Evolutionary conservation across 2,329 filamentous ascomycete genomes (phyloP), one percentile per base, ranked within the genome.

Genomic region (Epichloe gansuensis): DNA sequence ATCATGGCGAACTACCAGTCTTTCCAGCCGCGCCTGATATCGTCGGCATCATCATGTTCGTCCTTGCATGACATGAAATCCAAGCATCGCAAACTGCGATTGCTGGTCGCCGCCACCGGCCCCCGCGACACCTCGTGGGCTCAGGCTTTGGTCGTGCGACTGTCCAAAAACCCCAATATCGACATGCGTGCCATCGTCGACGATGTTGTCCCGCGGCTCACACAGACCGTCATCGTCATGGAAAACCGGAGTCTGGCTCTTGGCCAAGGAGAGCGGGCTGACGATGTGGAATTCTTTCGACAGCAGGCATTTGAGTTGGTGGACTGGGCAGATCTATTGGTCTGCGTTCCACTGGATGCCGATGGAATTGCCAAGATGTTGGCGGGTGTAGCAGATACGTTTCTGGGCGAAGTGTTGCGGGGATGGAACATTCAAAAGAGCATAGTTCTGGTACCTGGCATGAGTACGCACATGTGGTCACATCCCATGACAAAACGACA

Each of bases 401-500:
- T 95, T 51, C 74, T 94, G 7, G 75, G 94, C 50, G 85, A 91
- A 59, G 80, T 95, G 1, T 66, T 96, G 47, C 80, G 90, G 50
- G 86, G 87, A 52, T 96, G 90, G 90, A 84, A 94, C 60, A 82
- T 85, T 0, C 84, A 84, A 6, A 95, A 95, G 69, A 86, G 84
- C 59, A 85, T 95, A 34, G 70, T 95, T 47, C 71, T 96, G 53
- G 83, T 95, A 6, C 89, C 90, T 0, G 88, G 87, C 57, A 94
- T 96, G 89, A 91, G 87, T 36, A 81, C 81, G 1, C 78, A 86
- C 54, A 89, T 91, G 81, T 95, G 89, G 89, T 82, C 90, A 63
- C 89, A 93, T 61, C 88, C 89, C 2, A 83, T 90, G 70, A 95
- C 88, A 15, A 87, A 87, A 70, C 85, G 89, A 61, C 89, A 95